These are phyloP conservation scores for Geotrichum cucujoidarum DNA, from an alignment of 1,139 yeast species.

Conservation along the genomic window DNA sequence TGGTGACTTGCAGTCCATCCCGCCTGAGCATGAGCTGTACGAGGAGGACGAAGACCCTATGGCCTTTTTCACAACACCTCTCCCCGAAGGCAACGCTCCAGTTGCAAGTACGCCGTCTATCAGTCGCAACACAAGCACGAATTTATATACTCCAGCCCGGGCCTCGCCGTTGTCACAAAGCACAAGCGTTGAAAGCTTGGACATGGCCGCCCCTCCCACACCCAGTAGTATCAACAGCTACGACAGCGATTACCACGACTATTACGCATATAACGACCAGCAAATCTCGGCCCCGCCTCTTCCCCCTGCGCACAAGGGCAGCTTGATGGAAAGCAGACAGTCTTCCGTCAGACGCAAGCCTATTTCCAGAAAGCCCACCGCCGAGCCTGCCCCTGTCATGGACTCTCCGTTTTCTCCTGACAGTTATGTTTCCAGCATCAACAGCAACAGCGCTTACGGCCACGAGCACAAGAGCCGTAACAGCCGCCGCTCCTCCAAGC, in stretches of 20 bases:
- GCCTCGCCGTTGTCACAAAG: constrained; percentile 17
- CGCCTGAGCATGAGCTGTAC: constrained; percentile 14
- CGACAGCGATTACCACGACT: background rate
- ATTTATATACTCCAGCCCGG: constrained; percentile 5
- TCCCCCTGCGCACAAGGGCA: constrained; percentile 14
- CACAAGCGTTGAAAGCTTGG: constrained; percentile 7
- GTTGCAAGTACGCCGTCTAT: background rate
- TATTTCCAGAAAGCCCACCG: constrained; percentile 17
- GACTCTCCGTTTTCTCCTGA: constrained; percentile 31
- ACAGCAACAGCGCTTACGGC: background rate
- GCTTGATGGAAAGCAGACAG: constrained; percentile 20
- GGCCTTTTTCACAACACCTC: constrained; percentile 14
- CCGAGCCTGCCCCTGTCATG: constrained; percentile 18
- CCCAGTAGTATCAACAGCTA: constrained; percentile 7
- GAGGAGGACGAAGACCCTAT: constrained; percentile 15
- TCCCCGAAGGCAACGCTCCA: background rate
- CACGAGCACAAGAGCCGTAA: constrained; percentile 4
- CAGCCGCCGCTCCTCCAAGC: constrained; percentile 5
- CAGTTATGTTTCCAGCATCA: constrained; percentile 20
- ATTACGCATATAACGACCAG: background rate
- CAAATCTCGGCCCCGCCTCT: constrained; percentile 4
- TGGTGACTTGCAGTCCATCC: constrained; percentile 15
- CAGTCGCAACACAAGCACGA: constrained; percentile 4
- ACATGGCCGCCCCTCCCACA: constrained; percentile 3
- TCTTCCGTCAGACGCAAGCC: constrained; percentile 24